These are phyloP conservation scores for Gonium pectorale DNA, from an alignment of 139 green algal species.

Conservation along the genomic window DNA sequence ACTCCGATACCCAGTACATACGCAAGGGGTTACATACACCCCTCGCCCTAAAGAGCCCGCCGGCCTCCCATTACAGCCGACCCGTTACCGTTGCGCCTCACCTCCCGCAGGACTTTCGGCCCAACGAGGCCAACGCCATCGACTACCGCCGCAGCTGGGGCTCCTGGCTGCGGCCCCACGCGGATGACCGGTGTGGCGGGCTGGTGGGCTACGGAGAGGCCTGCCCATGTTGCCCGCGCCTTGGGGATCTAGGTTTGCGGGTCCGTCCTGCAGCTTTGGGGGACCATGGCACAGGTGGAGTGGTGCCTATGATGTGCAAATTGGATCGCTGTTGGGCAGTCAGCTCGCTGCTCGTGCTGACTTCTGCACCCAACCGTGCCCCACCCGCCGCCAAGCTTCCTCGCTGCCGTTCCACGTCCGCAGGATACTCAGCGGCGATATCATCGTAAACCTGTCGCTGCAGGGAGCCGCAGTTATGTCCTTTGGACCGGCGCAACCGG, in stretches of 20 bases:
- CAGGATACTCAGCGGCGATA: constrained; percentile 52
- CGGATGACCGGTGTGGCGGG: constrained; percentile 54
- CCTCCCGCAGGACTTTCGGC: constrained; percentile 34
- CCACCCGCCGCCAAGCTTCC: not conserved
- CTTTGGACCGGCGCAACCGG: not conserved
- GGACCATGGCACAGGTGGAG: not conserved
- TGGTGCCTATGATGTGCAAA: not conserved
- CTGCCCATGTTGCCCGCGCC: no score
- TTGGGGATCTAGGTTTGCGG: no score
- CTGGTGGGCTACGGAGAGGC: not conserved
- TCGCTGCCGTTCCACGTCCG: not conserved
- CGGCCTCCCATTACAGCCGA: not conserved
- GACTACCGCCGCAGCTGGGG: constrained; percentile 46
- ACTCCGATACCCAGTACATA: no score
- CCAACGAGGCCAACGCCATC: constrained; percentile 65
- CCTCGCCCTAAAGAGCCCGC: not conserved
- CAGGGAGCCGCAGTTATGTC: constrained; percentile 48
- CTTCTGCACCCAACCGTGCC: not conserved
- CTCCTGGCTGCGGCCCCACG: constrained; percentile 49
- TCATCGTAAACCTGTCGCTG: constrained; percentile 54
- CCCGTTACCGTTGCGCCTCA: no score
- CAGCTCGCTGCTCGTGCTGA: not conserved
- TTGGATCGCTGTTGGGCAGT: not conserved
- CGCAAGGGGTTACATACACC: no score
- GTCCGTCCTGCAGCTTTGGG: no score